Conservation (phyloP, 2,329 filamentous ascomycete genomes). For the Leptographium lundbergii region DNA sequence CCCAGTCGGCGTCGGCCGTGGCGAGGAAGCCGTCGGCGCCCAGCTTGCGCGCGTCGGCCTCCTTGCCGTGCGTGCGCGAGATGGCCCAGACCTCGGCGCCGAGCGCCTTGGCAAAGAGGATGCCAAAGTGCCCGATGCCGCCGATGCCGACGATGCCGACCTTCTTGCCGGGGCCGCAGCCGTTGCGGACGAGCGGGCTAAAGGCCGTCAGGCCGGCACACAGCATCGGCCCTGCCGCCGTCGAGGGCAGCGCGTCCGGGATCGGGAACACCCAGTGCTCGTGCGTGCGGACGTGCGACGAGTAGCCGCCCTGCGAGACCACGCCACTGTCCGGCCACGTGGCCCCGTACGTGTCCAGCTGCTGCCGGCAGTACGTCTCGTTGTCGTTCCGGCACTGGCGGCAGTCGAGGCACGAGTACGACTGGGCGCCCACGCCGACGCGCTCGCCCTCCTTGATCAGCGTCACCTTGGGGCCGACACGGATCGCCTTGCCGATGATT, state of each 20-base stretch:
- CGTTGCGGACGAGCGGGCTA: conserved; percentile 64
- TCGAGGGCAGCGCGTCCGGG: conserved; percentile 53
- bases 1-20: conserved; percentile 44
- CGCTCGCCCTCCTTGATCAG: conserved; percentile 46
- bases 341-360: conserved; percentile 46
- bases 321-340: conserved; percentile 35
- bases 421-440: conserved; percentile 58
- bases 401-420: conserved; percentile 51
- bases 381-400: conserved; percentile 52
- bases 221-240: conserved; percentile 64
- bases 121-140: conserved; percentile 58
- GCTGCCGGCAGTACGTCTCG: conserved; percentile 55
- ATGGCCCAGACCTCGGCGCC: conserved; percentile 51
- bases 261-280: conserved; percentile 68
- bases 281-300: conserved; percentile 34
- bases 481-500: conserved; percentile 56
- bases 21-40: conserved; percentile 49
- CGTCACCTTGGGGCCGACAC: conserved; percentile 53
- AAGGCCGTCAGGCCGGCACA: conserved; percentile 76
- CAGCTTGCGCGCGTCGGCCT: conserved; percentile 44
- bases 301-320: conserved; percentile 46
- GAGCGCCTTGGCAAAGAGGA: conserved; percentile 57
- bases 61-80: conserved; percentile 46
- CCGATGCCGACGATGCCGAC: conserved; percentile 63
- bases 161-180: conserved; percentile 65